Evolutionary conservation across 1,284 basidiomycete genomes (phyloP).

Genomic region (Ustilago trichophora): DNA sequence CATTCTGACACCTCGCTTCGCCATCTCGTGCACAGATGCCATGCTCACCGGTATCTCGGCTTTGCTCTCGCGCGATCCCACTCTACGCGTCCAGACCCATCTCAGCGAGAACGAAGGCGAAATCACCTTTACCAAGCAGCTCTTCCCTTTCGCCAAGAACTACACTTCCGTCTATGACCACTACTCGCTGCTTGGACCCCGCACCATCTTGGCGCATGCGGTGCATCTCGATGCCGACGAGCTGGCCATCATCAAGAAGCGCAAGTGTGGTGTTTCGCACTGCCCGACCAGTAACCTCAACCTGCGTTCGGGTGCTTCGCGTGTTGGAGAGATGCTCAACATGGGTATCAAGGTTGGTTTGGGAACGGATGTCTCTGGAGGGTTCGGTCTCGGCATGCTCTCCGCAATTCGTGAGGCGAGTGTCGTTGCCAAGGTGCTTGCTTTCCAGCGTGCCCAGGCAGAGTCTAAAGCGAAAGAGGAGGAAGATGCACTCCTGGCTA

Average conservation of each 20-base stretch:
- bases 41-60: slow-evolving; percentile 76
- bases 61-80: slow-evolving; percentile 68
- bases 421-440: slow-evolving; percentile 79
- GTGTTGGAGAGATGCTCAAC: slow-evolving; percentile 81
- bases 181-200: slow-evolving; percentile 77
- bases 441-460: slow-evolving; percentile 53
- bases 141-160: slow-evolving; percentile 71
- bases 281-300: slow-evolving; percentile 91
- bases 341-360: slow-evolving; percentile 82
- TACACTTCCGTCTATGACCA: slow-evolving; percentile 78
- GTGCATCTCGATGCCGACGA: slow-evolving; percentile 80
- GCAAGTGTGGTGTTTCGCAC: slow-evolving; percentile 83
- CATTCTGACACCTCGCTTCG: slow-evolving; percentile 92
- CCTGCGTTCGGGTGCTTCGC: slow-evolving; percentile 82
- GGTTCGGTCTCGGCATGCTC: slow-evolving; percentile 83
- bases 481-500: slow-evolving; percentile 7
- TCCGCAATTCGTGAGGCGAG: slow-evolving; percentile 83
- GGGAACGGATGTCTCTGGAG: slow-evolving; percentile 91
- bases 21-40: slow-evolving; percentile 84
- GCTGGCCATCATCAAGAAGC: slow-evolving; percentile 75
- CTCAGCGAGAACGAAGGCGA: slow-evolving; percentile 86
- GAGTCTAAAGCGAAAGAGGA: slow-evolving; percentile 41
- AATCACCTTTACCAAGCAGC: slow-evolving; percentile 74
- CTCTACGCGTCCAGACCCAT: slow-evolving; percentile 88
- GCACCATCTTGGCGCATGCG: slow-evolving; percentile 91